These are phyloP conservation scores for Termitomyces titanicus DNA, from an alignment of 768 basidiomycete genomes.

Conservation along the genomic window DNA sequence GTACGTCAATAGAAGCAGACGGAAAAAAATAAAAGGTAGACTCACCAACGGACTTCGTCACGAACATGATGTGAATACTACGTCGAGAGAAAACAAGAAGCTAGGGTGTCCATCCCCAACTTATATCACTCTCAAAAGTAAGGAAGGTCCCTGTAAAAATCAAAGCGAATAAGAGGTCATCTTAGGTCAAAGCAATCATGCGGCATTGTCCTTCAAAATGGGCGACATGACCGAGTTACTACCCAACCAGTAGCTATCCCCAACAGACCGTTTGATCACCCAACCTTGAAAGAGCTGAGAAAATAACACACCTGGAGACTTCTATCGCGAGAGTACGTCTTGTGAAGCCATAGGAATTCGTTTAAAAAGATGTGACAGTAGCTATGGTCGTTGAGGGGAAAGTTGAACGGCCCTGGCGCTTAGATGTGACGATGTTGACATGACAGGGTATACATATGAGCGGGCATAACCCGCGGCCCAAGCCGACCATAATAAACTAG, in stretches of 20 bases:
- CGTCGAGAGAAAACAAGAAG: background rate
- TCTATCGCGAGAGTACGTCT: background rate
- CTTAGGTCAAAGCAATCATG: conserved; percentile 14
- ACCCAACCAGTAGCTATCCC: background rate
- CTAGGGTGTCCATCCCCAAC: background rate
- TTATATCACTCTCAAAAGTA: conserved; percentile 4
- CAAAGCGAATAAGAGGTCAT: conserved; percentile 13
- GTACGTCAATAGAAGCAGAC: background rate
- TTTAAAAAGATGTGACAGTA: too few species aligned
- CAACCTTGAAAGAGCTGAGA: background rate
- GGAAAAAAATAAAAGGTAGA: background rate
- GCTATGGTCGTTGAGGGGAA: background rate
- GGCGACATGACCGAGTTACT: conserved; percentile 6
- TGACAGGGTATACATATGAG: too few species aligned
- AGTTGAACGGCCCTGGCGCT: background rate
- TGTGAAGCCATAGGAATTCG: background rate
- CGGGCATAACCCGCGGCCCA: too few species aligned
- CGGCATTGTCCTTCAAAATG: conserved; percentile 14
- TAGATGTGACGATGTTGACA: background rate
- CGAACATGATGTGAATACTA: background rate
- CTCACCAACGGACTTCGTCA: background rate
- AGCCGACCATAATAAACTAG: too few species aligned
- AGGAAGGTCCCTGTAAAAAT: conserved; percentile 5
- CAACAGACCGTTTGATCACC: background rate
- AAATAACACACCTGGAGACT: background rate